Percentiles rank a stretch among this genome's conserved stretches.
Evolutionary conservation across 2,329 filamentous ascomycete genomes (phyloP).

Genomic region (Sordariomycetes sp.): DNA sequence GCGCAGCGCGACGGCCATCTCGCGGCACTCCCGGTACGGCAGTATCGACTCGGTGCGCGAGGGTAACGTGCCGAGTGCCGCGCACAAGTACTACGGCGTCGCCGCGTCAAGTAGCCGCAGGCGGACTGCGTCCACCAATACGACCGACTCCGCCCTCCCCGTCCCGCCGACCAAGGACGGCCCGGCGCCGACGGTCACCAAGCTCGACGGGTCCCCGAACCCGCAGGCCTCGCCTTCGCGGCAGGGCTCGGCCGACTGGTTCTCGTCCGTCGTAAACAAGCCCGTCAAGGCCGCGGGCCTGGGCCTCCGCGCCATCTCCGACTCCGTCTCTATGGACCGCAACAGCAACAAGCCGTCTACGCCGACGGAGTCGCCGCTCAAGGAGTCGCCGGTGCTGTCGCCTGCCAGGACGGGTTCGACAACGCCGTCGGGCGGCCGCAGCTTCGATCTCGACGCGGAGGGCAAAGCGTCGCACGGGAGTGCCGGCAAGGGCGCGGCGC

Average conservation of each 20-base stretch:
- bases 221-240: constrained; percentile 28
- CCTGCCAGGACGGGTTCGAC: constrained; percentile 67
- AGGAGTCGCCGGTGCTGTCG: constrained; percentile 43
- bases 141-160: constrained; percentile 39
- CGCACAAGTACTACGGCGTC: constrained; percentile 57
- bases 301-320: constrained; percentile 76
- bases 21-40: constrained; percentile 64
- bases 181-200: constrained; percentile 44
- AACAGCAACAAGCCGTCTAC: constrained; percentile 20
- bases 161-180: constrained; percentile 38
- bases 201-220: constrained; percentile 36
- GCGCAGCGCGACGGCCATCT: constrained; percentile 50
- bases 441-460: constrained; percentile 67
- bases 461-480: constrained; percentile 21
- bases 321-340: constrained; percentile 26
- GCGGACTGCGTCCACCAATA: constrained; percentile 47
- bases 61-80: constrained; percentile 37
- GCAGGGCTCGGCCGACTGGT: constrained; percentile 39
- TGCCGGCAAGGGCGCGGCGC: constrained; percentile 9
- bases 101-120: constrained; percentile 28
- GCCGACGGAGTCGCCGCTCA: constrained; percentile 28
- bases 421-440: constrained; percentile 49
- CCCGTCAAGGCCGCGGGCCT: constrained; percentile 39
- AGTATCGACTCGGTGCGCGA: constrained; percentile 66
- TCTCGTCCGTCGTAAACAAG: constrained; percentile 35